Percentiles rank a stretch among this genome's conserved stretches.
Conservation (phyloP, 345 rosid species). For the Salix exigua region DNA sequence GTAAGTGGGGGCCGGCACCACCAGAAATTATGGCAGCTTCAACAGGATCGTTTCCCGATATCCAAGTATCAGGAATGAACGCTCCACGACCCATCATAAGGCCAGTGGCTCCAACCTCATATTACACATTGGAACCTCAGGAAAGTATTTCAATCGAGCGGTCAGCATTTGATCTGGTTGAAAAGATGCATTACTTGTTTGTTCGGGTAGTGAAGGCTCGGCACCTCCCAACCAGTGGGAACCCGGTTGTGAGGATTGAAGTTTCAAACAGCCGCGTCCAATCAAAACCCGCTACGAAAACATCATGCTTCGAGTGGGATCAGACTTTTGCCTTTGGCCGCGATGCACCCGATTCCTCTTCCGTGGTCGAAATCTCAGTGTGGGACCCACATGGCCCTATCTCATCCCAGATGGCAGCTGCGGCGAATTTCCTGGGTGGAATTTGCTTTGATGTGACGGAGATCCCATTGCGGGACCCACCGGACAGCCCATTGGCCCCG, state of each 20-base stretch:
- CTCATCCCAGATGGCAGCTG: slow-evolving; percentile 26
- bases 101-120: slow-evolving; percentile 27
- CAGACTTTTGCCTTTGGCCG: slow-evolving; percentile 83
- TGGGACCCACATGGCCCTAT: slow-evolving; percentile 47
- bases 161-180: slow-evolving; percentile 81
- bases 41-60: slow-evolving; percentile 46
- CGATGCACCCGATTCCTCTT: slow-evolving; percentile 60
- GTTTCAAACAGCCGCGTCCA: slow-evolving; percentile 39
- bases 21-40: slow-evolving; percentile 44
- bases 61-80: slow-evolving; percentile 33
- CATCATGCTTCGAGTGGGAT: slow-evolving; percentile 75
- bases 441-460: slow-evolving; percentile 77
- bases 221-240: slow-evolving; percentile 60
- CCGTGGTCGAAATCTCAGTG: slow-evolving; percentile 60
- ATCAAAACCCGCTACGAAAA: slow-evolving; percentile 60
- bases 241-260: slow-evolving; percentile 56
- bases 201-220: slow-evolving; percentile 79
- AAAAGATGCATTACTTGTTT: slow-evolving; percentile 89
- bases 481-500: slow-evolving; percentile 91
- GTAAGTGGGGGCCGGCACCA: slow-evolving; percentile 26
- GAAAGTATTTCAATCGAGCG: slow-evolving; percentile 62
- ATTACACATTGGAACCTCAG: slow-evolving; percentile 49
- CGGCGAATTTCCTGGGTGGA: slow-evolving; percentile 57
- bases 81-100: slow-evolving; percentile 49
- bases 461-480: slow-evolving; percentile 84